Base-by-base conservation (phyloP, 176 grass and related monocot genomes). In the Hordeum marinum region DNA sequence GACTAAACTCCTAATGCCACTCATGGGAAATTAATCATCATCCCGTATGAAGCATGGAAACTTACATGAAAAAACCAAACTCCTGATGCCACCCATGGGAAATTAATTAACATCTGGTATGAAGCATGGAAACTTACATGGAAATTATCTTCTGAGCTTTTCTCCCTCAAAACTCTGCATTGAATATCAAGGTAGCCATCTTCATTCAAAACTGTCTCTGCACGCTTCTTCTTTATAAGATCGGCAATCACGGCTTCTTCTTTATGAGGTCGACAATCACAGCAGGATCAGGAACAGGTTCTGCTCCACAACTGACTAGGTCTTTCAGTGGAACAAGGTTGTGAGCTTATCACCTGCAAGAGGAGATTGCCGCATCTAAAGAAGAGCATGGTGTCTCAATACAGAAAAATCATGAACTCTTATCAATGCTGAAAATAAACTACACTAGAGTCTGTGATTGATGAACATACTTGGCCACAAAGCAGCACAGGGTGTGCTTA, bases 121-220 rank as follows among this genome's bases (percentile, higher is more conserved):
- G 20, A 86, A 84, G 55, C 50, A 59, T 37, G 48, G 62, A 45
- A 70, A 87, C 93, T 92, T 79, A 94, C 96, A 89, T 98, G 96
- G 58, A 98, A 95, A 85, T 95, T 98, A 3, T 94, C 93, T 59
- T 77, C 89, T 58, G 89, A 82, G 35, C 81, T 88, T 83, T 93
- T 98, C 62, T 88, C 91, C 82, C 88, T 93, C 57, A 95, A 73
- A 55, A 98, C 83, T 83, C 91, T 93, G 91, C 96, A 98, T 87
- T 85, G 92, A 34, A 98, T 29, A 90, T 94, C 89, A 68, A 90
- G 80, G 45, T 81, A 57, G 39, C 39, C 76, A 77, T 83, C 84
- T 8, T 48, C 73, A 69, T 88, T 80, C 55, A 92, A 73, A 85
- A 78, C 85, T 84, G 85, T 95, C 12, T 90, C 84, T 58, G 81